Evolutionary conservation across 345 rosid species (phyloP).

Genomic region (Noccaea caerulescens): DNA sequence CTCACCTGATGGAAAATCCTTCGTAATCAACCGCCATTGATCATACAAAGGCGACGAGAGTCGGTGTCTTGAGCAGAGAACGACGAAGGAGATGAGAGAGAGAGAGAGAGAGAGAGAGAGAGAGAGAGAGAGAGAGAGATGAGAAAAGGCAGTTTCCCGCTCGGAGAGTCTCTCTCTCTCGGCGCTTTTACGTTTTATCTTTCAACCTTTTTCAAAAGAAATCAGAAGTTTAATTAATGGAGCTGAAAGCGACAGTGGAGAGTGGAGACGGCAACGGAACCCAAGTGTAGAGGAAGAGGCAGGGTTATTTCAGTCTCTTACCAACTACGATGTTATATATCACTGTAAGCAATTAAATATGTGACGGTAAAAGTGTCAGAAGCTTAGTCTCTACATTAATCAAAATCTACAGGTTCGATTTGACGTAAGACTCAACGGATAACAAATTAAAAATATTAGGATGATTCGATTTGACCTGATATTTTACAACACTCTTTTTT

Average conservation of each 20-base stretch:
- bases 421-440: slow-evolving; percentile 10
- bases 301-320: neutral
- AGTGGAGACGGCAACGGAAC: slow-evolving; percentile 25
- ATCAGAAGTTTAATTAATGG: neutral
- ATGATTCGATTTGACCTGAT: neutral
- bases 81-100: slow-evolving; percentile 12
- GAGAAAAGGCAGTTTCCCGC: slow-evolving; percentile 38
- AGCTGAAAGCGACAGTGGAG: slow-evolving; percentile 43
- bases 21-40: slow-evolving; percentile 52
- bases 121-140: neutral
- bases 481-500: neutral
- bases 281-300: neutral
- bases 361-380: slow-evolving; percentile 1
- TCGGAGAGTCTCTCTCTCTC: slow-evolving; percentile 27
- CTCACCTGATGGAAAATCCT: slow-evolving; percentile 72
- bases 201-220: slow-evolving; percentile 4
- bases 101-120: neutral
- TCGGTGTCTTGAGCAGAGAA: neutral
- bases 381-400: slow-evolving; percentile 6
- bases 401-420: slow-evolving; percentile 25
- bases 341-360: neutral
- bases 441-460: neutral
- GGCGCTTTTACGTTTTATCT: slow-evolving; percentile 43
- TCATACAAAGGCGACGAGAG: neutral
- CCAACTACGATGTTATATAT: neutral